phyloP scores from a whole-genome alignment of 2,329 filamentous ascomycete species.

The Leptosphaerulina australis region DNA sequence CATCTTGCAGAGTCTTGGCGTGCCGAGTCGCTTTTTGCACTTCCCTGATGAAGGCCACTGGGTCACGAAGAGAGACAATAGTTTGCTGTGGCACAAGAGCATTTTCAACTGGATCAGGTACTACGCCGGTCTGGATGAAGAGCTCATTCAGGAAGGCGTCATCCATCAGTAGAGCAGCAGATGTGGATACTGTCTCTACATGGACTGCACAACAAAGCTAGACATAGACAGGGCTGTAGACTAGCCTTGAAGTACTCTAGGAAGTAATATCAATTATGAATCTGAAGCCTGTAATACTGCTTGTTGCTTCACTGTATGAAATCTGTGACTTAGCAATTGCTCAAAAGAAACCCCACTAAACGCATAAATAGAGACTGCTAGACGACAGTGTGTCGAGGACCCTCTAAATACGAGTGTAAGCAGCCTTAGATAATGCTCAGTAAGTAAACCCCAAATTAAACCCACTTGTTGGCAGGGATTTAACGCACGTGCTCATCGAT shows the following conservation, averaged over 20 bases:
- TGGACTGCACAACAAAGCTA: too few species aligned
- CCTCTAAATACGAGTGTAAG: background rate
- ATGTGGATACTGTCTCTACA: background rate
- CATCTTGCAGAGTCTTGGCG: slow-evolving; percentile 74
- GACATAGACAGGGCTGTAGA: background rate
- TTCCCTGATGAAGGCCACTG: slow-evolving; percentile 82
- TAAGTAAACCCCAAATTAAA: background rate
- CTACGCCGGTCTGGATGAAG: slow-evolving; percentile 40
- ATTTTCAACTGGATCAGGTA: slow-evolving; percentile 48
- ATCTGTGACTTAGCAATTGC: background rate
- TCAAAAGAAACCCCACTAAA: background rate
- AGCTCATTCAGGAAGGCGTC: slow-evolving; percentile 38
- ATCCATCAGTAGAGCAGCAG: slow-evolving; percentile 43
- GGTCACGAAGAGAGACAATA: slow-evolving; percentile 91
- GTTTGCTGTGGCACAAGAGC: slow-evolving; percentile 78
- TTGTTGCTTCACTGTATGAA: background rate
- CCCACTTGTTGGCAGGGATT: too few species aligned
- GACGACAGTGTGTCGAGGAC: background rate
- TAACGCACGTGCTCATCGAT: too few species aligned
- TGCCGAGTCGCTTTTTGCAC: slow-evolving; percentile 77
- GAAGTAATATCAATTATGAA: background rate
- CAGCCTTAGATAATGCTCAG: background rate
- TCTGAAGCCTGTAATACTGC: background rate
- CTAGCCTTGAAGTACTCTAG: background rate
- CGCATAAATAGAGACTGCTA: background rate